Evolutionary conservation across 2,329 filamentous ascomycete genomes (phyloP).

Genomic region (Fusarium albosuccineum): DNA sequence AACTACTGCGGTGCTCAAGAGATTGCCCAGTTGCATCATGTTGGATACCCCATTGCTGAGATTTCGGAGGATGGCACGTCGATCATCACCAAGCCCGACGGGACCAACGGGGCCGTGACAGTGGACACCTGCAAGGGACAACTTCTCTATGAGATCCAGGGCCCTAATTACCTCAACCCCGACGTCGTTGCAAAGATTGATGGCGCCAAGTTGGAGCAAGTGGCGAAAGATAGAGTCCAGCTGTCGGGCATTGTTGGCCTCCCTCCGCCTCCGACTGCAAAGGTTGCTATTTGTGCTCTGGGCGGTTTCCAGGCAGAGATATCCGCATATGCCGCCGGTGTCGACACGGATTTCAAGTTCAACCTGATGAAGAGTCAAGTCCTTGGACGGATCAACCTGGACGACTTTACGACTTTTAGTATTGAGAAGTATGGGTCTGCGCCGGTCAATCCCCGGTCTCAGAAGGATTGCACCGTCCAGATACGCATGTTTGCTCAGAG

Average conservation of each 20-base stretch:
- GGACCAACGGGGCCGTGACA: slow-evolving; percentile 56
- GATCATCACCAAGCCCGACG: slow-evolving; percentile 62
- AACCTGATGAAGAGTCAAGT: slow-evolving; percentile 46
- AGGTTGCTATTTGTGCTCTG: slow-evolving; percentile 54
- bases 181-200: slow-evolving; percentile 56
- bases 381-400: slow-evolving; percentile 37
- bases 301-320: slow-evolving; percentile 56
- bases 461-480: slow-evolving; percentile 56
- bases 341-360: slow-evolving; percentile 47
- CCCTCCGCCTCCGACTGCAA: slow-evolving; percentile 56
- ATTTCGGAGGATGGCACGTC: slow-evolving; percentile 59
- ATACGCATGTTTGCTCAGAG: slow-evolving; percentile 58
- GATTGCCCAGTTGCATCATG: slow-evolving; percentile 34
- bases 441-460: slow-evolving; percentile 43
- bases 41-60: slow-evolving; percentile 64
- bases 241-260: slow-evolving; percentile 54
- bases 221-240: slow-evolving; percentile 40
- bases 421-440: slow-evolving; percentile 48
- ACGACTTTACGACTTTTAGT: slow-evolving; percentile 46
- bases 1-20: slow-evolving; percentile 62
- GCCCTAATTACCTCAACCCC: slow-evolving; percentile 56
- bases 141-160: slow-evolving; percentile 59
- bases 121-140: slow-evolving; percentile 49
- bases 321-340: slow-evolving; percentile 39
- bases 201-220: slow-evolving; percentile 53